Evolutionary conservation across 1,139 yeast genomes (phyloP), one percentile per base, ranked within the genome.

Genomic region (Geotrichum australiense): DNA sequence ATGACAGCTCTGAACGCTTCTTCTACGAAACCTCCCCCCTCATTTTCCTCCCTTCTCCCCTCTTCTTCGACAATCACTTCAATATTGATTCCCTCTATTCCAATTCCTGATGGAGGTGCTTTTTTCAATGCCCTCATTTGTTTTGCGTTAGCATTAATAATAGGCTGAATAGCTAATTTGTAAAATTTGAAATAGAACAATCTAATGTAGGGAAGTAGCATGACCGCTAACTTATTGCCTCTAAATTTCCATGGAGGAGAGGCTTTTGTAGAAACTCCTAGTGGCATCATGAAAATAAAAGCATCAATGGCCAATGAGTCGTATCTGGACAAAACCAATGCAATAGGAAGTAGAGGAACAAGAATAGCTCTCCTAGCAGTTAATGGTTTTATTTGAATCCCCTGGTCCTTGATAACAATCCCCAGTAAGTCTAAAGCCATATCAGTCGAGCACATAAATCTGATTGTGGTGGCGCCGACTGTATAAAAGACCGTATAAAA

Each of bases 381-480:
- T 37, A 55, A 31, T 3, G 57, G 51, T 29, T 43, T 43, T 10
- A 54, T 19, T 29, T 50, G 47, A 25, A 53, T 42, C 7, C 52
- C 50, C 6, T 46, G 27, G 7, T 44, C 44, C 19, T 48, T 47
- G 6, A 53, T 37, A 3, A 46, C 37, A 30, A 57, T 46, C 6
- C 60, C 61, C 35, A 57, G 50, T 21, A 53, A 43, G 10, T 55
- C 50, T 29, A 65, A 34, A 7, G 55, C 57, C 50, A 56, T 50
- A 19, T 56, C 58, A 4, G 57, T 50, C 5, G 62, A 57, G 7
- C 69, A 55, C 24, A 61, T 59, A 46, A 69, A 56, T 8, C 70
- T 36, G 14, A 57, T 50, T 0, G 61, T 46, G n/a, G 58, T 52
- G 6, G 60, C 53, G 0, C 73, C 73, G 2, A 58, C 37, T 2